A percentile compares a stretch with the other conserved stretches of the same genome.
Conservation (phyloP, 1,284 basidiomycete species). For the Ganoderma sp. region DNA sequence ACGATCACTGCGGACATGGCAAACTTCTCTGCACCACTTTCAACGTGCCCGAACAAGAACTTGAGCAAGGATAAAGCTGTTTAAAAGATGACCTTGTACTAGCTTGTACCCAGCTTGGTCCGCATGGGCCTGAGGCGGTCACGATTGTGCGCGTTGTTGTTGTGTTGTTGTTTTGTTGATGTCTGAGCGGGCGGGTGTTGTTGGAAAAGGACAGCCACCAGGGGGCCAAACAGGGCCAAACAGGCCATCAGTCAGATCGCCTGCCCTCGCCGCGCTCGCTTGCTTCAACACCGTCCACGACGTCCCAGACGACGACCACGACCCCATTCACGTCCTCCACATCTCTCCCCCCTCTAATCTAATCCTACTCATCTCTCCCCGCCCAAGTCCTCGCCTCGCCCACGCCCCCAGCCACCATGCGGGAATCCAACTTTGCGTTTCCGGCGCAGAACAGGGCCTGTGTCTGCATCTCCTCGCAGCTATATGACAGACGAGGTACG, state of each 20-base stretch:
- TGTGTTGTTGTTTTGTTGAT: neutral
- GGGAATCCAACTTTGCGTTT: slow-evolving; percentile 97
- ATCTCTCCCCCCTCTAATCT: neutral
- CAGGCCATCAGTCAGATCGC: slow-evolving; percentile 42
- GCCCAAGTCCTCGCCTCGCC: neutral
- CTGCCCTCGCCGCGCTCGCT: slow-evolving; percentile 28
- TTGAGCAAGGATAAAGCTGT: neutral
- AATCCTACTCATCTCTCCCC: slow-evolving; percentile 5
- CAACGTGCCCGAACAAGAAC: too few species aligned
- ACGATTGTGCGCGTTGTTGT: neutral
- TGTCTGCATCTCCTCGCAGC: slow-evolving; percentile 91
- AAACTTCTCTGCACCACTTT: neutral
- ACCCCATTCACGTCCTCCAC: slow-evolving; percentile 16
- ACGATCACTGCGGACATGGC: neutral
- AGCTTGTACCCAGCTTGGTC: neutral
- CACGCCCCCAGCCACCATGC: slow-evolving; percentile 58
- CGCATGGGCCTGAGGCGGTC: neutral
- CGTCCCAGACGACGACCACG: slow-evolving; percentile 25
- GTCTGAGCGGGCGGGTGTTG: neutral
- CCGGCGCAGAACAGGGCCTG: slow-evolving; percentile 95
- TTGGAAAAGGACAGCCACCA: slow-evolving; percentile 31
- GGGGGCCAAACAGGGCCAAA: slow-evolving; percentile 40
- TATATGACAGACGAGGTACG: slow-evolving; percentile 94
- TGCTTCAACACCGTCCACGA: slow-evolving; percentile 34
- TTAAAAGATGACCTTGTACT: neutral